Evolutionary conservation across 179 eudicot genomes (phyloP).

Genomic region (Beta corolliflora): DNA sequence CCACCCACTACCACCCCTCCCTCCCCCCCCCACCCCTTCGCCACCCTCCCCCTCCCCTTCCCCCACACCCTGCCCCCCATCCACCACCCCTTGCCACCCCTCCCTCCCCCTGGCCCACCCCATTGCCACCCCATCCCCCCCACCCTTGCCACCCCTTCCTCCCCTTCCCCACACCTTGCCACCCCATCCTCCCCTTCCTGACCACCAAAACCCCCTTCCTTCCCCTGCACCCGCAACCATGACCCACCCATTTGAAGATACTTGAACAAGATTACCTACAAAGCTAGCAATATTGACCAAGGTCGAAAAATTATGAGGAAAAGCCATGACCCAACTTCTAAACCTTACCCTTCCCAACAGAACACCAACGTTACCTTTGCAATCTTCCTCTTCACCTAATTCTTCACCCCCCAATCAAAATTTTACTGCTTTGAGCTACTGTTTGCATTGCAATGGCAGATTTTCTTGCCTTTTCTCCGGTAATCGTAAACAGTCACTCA

Average conservation of each 20-base stretch:
- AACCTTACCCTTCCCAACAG: conserved; percentile 42
- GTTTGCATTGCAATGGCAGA: conserved; percentile 48
- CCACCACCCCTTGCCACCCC: no score
- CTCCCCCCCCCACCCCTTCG: no score
- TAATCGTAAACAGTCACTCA: conserved; percentile 57
- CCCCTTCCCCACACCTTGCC: no score
- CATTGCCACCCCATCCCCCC: no score
- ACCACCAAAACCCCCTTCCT: no score
- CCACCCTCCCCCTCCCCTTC: no score
- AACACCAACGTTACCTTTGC: conserved; percentile 21
- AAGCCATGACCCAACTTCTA: conserved; percentile 54
- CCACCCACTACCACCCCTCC: no score
- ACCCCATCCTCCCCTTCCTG: no score
- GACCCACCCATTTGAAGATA: conserved; percentile 14
- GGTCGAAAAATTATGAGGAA: not conserved
- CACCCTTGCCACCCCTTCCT: no score
- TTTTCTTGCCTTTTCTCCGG: conserved; percentile 63
- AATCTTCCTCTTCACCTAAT: conserved; percentile 16
- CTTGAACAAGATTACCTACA: not conserved
- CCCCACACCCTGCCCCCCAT: no score
- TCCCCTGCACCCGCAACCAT: no score
- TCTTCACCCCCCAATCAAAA: conserved; percentile 21
- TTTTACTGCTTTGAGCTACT: conserved; percentile 36
- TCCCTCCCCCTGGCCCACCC: no score
- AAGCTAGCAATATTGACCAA: not conserved